A percentile compares a stretch with the other conserved stretches of the same genome.
These are phyloP conservation scores for Backusella westeae DNA, from an alignment of 192 early-diverging fungal genomes.

Conservation along the genomic window DNA sequence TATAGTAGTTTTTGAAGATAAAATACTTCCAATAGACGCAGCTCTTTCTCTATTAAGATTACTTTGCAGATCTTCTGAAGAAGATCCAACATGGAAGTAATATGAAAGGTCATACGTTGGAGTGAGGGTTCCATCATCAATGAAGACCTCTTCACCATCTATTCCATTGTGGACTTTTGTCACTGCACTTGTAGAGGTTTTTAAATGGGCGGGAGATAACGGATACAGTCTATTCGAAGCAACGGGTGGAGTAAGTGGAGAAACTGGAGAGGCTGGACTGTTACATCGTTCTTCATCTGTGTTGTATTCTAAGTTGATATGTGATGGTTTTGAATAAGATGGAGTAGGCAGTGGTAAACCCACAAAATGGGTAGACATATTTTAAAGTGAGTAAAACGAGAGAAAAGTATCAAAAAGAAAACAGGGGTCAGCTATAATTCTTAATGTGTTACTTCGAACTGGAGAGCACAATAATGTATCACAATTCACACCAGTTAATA, in stretches of 20 bases:
- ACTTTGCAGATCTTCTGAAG: neutral
- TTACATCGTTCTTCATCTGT: neutral
- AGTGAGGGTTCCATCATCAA: neutral
- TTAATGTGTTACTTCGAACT: neutral
- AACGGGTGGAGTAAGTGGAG: neutral
- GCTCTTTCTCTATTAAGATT: neutral
- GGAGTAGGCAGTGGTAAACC: neutral
- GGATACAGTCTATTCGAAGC: neutral
- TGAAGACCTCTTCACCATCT: neutral
- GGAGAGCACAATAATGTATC: neutral
- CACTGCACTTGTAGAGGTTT: neutral
- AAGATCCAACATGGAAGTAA: constrained; percentile 10
- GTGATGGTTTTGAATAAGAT: neutral
- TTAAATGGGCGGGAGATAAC: neutral
- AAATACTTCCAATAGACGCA: neutral
- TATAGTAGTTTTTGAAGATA: neutral
- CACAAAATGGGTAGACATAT: constrained; percentile 2
- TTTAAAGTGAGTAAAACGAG: neutral
- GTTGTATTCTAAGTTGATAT: neutral
- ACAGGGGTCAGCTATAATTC: neutral
- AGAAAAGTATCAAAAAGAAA: neutral
- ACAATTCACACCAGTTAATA: neutral
- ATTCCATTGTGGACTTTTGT: neutral
- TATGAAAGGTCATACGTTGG: constrained; percentile 8
- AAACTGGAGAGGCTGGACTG: neutral